Base-by-base conservation (phyloP, 306 rosid genomes). In the Hippophae tibetana region DNA sequence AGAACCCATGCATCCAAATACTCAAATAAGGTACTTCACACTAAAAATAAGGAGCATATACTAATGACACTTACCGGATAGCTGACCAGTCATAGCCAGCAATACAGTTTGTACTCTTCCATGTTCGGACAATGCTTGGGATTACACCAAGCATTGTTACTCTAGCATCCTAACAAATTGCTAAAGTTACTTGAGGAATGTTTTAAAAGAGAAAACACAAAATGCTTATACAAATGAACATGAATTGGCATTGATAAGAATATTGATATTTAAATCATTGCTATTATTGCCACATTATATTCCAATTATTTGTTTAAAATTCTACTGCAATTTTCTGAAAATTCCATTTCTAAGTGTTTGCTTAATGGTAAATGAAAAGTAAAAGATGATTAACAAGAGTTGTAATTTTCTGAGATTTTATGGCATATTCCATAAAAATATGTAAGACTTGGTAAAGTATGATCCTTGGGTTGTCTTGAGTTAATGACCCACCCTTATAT, bases 91-190 rank as follows among this genome's bases (percentile, higher is more conserved):
- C 92, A 78, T 58, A 83, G 58, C 95, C 89, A 18, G 82, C 78
- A 49, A 75, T 66, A 53, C 80, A 79, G 68, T 83, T 83, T 57
- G 87, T 71, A 78, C 77, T 81, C 80, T 73, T 87, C 98, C 98
- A 92, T 59, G 87, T 72, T 61, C 95, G 84, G 50, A 87, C 95
- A 76, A 87, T 81, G 69, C 93, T 92, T 47, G 98, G 98, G 75
- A 92, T 85, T 56, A 92, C 86, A 27, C 98, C 98, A 57, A 92
- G 96, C 96, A 92, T 87, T 72, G 96, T 85, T 61, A 88, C 94
- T 78, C 87, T 87, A 65, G 96, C 79, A 54, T 80, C 85, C 85
- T 80, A 58, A 47, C 49, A 62, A 47, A 66, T 58, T 49, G 49
- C 31, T 43, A 58, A 58, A 53, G 27, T 50, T 42, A 51, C 61